Base-by-base conservation (phyloP, 2,329 filamentous ascomycete genomes). In the Colletotrichum sp. region DNA sequence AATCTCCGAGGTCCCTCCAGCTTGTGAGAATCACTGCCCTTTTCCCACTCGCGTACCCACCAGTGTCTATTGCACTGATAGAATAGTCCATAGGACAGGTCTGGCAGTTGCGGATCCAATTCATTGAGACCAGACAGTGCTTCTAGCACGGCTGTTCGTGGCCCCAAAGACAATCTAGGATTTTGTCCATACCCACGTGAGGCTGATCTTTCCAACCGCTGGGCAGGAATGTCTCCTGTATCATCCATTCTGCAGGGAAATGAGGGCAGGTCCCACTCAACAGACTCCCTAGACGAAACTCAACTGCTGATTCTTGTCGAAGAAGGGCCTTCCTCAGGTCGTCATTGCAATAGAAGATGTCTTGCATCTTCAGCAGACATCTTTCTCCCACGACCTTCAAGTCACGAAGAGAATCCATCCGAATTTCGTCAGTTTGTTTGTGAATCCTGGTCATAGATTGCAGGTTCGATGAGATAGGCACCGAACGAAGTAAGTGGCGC, bases 161-260 rank as follows among this genome's bases (percentile, higher is more conserved):
- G 1, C 0, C 2, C 44, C 44, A 49, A 49, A 49, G 44, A 49
- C 44, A 49, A 22, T 49, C 44, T n/a, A 49, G n/a, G 1, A 49
- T 22, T 6, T 1, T 49, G 44, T 22, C 44, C 44, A 49, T 0
- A 49, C 6, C 8, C 6, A 22, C 19, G 0, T 49, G 0, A n/a
- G 19, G 5, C 1, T 49, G 44, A 22, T 22, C 9, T 6, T 1
- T 0, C 44, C 44, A 22, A 49, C 44, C 44, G 11, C 2, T 49
- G 11, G 44, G 44, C 44, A 49, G 2, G 44, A 49, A 49, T 3
- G 2, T 3, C 44, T 49, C 44, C 44, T 49, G n/a, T 49, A 49
- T n/a, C 44, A 49, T 12, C 15, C 16, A 19, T 44, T 9, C 8
- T 44, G 36, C 36, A 44, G 36, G 36, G 16, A 44, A 19, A 49